Evolutionary conservation across 768 basidiomycete species (phyloP), one percentile per base, ranked within the genome.

Genomic region (Suillus subalutaceus): DNA sequence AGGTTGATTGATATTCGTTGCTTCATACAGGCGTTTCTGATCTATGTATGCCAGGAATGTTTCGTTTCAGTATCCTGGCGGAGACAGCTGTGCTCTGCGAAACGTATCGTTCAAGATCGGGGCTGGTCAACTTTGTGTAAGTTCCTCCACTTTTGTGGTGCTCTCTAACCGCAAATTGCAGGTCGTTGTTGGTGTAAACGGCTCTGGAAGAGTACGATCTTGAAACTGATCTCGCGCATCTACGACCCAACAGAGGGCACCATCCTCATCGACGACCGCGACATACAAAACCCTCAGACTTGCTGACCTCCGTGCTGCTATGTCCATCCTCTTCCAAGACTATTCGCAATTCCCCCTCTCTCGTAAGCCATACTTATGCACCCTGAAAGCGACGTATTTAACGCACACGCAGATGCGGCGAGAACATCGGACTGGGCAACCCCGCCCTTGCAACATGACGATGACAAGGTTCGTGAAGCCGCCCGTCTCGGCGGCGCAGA

Each of bases 161-260:
- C 30, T 26, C 2, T 52, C 12, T 37, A 32, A n/a, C n/a, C n/a
- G n/a, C n/a, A n/a, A n/a, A n/a, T n/a, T n/a, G 2, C 48, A 92
- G 90, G 84, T 92, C 52, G 88, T 94, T 52, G 90, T 93, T 2
- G 92, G 92, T 4, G 82, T 82, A 38, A 94, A 94, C 67, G 92
- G 92, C 6, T 91, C 90, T 0, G 92, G 89, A 3, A 93, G 77
- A 91, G 89, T 72, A 93, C 92, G 1, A 86, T 93, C 59, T 77
- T 94, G 55, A 94, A 93, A 72, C 81, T 93, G 55, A 83, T 90
- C 40, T 77, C 86, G 23, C 86, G 92, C 26, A 74, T 93, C 32
- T 92, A 92, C 67, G 91, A 93, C 69, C 84, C 86, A 1, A 79
- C 78, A 2, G 88, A 90, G 63, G 92, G 92, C 37, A 77, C 82